These are phyloP conservation scores for Oleoguttula mirabilis DNA, from an alignment of 495 filamentous ascomycete genomes.

Conservation along the genomic window DNA sequence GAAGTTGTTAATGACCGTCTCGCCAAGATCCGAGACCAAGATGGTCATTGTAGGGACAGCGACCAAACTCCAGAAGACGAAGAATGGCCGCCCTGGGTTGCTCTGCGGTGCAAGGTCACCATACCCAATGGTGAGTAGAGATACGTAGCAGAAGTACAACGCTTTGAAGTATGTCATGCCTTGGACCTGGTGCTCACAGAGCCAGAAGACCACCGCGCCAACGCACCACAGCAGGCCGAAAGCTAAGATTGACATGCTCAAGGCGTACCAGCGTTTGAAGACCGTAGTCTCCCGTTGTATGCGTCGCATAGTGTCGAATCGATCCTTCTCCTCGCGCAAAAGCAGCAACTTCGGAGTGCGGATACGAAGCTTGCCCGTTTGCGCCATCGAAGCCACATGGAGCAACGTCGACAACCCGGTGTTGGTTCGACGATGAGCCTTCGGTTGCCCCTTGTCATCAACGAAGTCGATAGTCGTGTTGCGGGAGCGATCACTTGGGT, in stretches of 20 bases:
- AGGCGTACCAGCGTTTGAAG: slow-evolving; percentile 32
- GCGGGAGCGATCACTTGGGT: background rate
- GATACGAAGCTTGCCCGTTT: background rate
- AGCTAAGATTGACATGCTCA: slow-evolving; percentile 27
- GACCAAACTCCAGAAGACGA: slow-evolving; percentile 38
- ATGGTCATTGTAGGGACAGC: slow-evolving; percentile 59
- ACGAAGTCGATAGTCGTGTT: slow-evolving; percentile 10
- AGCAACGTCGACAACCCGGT: slow-evolving; percentile 6
- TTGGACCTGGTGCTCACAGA: slow-evolving; percentile 24
- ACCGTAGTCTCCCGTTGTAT: slow-evolving; percentile 28
- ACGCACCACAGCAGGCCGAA: slow-evolving; percentile 34
- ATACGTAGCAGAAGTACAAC: slow-evolving; percentile 37
- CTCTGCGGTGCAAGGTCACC: slow-evolving; percentile 32
- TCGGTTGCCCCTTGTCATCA: background rate
- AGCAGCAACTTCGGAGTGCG: slow-evolving; percentile 27
- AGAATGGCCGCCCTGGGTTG: slow-evolving; percentile 34
- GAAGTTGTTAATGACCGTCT: slow-evolving; percentile 47
- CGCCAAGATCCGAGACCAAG: slow-evolving; percentile 51
- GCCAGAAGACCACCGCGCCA: slow-evolving; percentile 35
- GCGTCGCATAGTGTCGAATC: slow-evolving; percentile 33
- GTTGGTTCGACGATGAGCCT: background rate
- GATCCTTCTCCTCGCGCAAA: slow-evolving; percentile 33
- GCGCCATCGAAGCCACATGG: slow-evolving; percentile 1
- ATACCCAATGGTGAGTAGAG: slow-evolving; percentile 33
- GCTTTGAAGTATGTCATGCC: slow-evolving; percentile 34